These are phyloP conservation scores for Dipsacomyces acuminosporus DNA, from an alignment of 371 early-diverging fungal genomes.

Conservation along the genomic window DNA sequence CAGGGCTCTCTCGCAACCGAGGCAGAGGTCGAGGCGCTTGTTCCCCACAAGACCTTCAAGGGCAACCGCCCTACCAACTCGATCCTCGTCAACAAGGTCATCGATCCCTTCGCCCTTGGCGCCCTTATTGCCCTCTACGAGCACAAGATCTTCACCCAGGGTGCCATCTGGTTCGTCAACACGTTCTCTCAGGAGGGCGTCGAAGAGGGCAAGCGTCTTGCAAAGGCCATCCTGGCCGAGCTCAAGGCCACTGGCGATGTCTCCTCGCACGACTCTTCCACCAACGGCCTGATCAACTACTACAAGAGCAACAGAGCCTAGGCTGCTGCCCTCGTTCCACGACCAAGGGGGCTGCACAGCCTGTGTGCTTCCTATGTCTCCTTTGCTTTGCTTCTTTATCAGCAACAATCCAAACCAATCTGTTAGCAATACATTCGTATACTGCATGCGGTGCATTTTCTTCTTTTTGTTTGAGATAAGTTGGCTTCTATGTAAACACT, in stretches of 20 bases:
- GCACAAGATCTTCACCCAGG: conserved; percentile 99
- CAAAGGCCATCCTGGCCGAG: conserved; percentile 92
- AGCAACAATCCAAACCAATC: too few relatives aligned
- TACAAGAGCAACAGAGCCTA: conserved; percentile 44
- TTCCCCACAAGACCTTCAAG: conserved; percentile 88
- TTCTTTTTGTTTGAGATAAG: too few relatives aligned
- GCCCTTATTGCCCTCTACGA: conserved; percentile 96
- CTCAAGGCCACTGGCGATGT: conserved; percentile 54
- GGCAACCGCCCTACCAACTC: conserved; percentile 98
- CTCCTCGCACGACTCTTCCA: conserved; percentile 78
- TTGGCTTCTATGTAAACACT: too few relatives aligned
- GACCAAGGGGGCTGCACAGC: too few relatives aligned
- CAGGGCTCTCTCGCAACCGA: conserved; percentile 50
- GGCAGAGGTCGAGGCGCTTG: conserved; percentile 59
- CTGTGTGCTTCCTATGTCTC: too few relatives aligned
- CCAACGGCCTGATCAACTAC: conserved; percentile 92
- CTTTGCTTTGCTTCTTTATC: too few relatives aligned
- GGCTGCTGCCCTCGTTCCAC: too few relatives aligned
- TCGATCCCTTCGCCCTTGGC: conserved; percentile 92
- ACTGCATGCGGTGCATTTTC: too few relatives aligned
- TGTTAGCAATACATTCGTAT: too few relatives aligned
- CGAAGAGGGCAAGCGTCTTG: conserved; percentile 98
- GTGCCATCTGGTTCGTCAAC: conserved; percentile 97
- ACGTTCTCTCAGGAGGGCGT: conserved; percentile 99
- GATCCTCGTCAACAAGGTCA: conserved; percentile 84